phyloP scores from a whole-genome alignment of 176 grass and related monocot species.

The Guadua angustifolia region DNA sequence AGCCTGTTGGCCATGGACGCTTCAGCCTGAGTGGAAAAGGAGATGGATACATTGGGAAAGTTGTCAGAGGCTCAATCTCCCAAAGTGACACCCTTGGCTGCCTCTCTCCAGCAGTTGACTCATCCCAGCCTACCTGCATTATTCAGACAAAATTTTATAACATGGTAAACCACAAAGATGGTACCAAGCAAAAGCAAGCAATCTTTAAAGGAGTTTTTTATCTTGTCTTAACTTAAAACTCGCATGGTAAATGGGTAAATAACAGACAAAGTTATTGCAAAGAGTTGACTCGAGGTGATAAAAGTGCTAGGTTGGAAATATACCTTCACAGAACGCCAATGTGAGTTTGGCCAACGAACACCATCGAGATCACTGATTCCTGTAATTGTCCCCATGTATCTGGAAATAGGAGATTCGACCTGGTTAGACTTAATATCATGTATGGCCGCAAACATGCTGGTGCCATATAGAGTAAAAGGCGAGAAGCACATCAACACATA shows the following conservation, averaged over 20 bases:
- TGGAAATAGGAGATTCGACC: constrained; percentile 36
- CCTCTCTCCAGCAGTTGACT: constrained; percentile 95
- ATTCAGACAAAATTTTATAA: constrained; percentile 29
- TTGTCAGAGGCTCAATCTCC: constrained; percentile 98
- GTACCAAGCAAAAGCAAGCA: constrained; percentile 8
- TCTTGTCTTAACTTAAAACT: constrained; percentile 27
- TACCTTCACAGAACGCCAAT: constrained; percentile 99
- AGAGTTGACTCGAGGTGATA: neutral
- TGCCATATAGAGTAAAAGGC: neutral
- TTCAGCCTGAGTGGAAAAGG: constrained; percentile 95
- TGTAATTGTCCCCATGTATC: constrained; percentile 99
- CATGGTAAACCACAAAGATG: constrained; percentile 21
- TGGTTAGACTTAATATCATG: constrained; percentile 16
- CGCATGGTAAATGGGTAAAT: constrained; percentile 14
- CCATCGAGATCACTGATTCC: constrained; percentile 91
- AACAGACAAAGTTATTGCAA: constrained; percentile 15
- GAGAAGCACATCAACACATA: neutral
- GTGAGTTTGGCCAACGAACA: constrained; percentile 92
- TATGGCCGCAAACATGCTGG: neutral
- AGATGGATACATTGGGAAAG: constrained; percentile 96
- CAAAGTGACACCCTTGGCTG: constrained; percentile 96
- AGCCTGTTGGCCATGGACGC: constrained; percentile 92
- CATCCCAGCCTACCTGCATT: constrained; percentile 96
- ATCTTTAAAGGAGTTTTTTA: neutral
- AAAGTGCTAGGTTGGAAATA: neutral